Evolutionary conservation across 768 basidiomycete species (phyloP).

Genomic region (Tricholomella constricta): DNA sequence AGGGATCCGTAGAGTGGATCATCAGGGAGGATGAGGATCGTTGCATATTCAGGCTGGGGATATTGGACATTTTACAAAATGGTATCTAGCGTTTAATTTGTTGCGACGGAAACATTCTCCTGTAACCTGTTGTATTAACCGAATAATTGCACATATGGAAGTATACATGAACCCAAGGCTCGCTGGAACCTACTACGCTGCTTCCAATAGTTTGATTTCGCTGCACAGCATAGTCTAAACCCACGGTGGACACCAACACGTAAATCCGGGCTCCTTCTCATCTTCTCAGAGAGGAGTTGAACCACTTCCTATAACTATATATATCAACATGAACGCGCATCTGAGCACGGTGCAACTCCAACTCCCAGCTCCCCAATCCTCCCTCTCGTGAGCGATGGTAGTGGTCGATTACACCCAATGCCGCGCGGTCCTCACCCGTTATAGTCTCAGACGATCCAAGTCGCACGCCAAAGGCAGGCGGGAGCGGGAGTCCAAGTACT

Average conservation of each 20-base stretch:
- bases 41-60: too few species aligned
- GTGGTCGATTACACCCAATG: conserved; percentile 23
- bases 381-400: conserved; percentile 13
- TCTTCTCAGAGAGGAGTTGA: not conserved
- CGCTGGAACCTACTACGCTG: too few species aligned
- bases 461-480: conserved; percentile 9
- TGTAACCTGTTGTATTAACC: too few species aligned
- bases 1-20: not conserved
- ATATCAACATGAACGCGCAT: too few species aligned
- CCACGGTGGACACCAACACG: not conserved
- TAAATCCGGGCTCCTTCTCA: not conserved
- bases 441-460: conserved; percentile 21
- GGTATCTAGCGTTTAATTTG: too few species aligned
- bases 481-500: conserved; percentile 5
- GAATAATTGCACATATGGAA: too few species aligned
- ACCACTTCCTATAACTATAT: not conserved
- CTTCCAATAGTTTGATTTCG: too few species aligned
- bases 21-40: too few species aligned
- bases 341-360: not conserved
- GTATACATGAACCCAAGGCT: too few species aligned
- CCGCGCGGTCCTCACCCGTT: conserved; percentile 24
- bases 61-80: too few species aligned
- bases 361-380: not conserved
- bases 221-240: not conserved
- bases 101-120: too few species aligned